Percentiles rank a stretch among this genome's conserved stretches.
phyloP scores from a whole-genome alignment of 2,329 filamentous ascomycete genomes.

The Microcera coccophila region DNA sequence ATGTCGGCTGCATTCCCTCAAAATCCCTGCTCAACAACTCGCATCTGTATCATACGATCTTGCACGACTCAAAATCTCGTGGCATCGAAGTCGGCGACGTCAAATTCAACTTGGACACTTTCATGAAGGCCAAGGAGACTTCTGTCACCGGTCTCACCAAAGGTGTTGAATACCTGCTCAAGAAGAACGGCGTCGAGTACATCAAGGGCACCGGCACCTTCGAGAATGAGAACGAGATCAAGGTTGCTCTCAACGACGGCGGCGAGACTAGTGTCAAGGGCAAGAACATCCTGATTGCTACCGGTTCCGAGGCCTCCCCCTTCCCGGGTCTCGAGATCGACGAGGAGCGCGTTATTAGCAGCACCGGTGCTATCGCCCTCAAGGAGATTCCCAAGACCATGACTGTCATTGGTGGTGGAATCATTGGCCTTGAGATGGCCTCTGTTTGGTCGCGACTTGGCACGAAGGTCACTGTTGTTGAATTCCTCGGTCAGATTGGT shows the following conservation, averaged over 20 bases:
- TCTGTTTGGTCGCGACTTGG: slow-evolving; percentile 97
- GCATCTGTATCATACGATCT: slow-evolving; percentile 93
- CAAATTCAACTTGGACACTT: slow-evolving; percentile 87
- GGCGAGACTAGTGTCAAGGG: slow-evolving; percentile 81
- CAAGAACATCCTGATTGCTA: slow-evolving; percentile 98
- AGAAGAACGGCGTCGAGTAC: slow-evolving; percentile 99
- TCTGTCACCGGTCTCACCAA: slow-evolving; percentile 88
- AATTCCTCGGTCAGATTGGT: slow-evolving; percentile 94
- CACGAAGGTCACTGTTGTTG: slow-evolving; percentile 91
- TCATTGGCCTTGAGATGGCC: slow-evolving; percentile 97
- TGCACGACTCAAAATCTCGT: slow-evolving; percentile 94
- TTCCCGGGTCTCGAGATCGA: slow-evolving; percentile 96
- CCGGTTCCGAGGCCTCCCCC: slow-evolving; percentile 89
- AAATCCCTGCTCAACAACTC: slow-evolving; percentile 99
- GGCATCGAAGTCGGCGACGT: slow-evolving; percentile 97
- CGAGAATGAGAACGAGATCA: slow-evolving; percentile 83
- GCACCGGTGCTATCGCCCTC: slow-evolving; percentile 88
- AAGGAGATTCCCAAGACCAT: slow-evolving; percentile 92
- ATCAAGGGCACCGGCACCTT: slow-evolving; percentile 90
- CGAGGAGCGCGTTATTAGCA: slow-evolving; percentile 95
- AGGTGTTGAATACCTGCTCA: slow-evolving; percentile 95
- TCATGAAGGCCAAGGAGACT: slow-evolving; percentile 98
- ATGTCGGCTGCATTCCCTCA: slow-evolving; percentile 98
- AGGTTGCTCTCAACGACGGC: slow-evolving; percentile 84
- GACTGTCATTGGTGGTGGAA: slow-evolving; percentile 96